Base-by-base conservation (phyloP, 495 filamentous ascomycete species). In the Bathelium albidoporum region DNA sequence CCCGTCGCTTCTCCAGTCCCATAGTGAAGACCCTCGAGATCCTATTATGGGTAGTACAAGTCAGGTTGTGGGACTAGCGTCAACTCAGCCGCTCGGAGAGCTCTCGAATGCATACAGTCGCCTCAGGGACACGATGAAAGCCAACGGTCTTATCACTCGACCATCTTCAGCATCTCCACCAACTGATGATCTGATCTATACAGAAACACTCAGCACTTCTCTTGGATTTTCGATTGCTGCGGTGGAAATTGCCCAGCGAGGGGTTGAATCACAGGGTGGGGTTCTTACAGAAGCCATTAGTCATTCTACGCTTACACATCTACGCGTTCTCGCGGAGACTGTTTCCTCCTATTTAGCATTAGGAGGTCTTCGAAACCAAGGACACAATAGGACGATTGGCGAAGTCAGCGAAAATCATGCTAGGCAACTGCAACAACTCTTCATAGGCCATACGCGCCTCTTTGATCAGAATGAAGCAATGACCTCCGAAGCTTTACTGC, bases 321-420 rank as follows among this genome's bases (percentile, higher is more conserved):
- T 98, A n/a, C 89, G 91, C 62, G 86, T 99, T 24, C 77, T 96
- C 59, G 86, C 90, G 1, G 95, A 97, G 75, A 96, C 91, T 12
- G 86, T 90, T 12, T 82, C 87, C 18, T 90, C 92, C 1, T 97
- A 91, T 72, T 84, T 90, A 49, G 83, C 89, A 7, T 80, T 96
- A 64, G 90, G 90, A 1, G 85, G 84, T 16, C 75, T 90, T 31
- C 79, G 83, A 34, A 79, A 81, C 28, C 71, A 72, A 1, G 83
- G 83, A 0, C 73, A 80, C 0, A 88, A 87, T 71, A 82, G 73
- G 45, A 82, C 87, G 20, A 79, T 83, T 34, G 75, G 76, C 29
- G 90, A 95, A 69, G 89, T 89, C 70, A 79, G 83, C 34, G 77
- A 83, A 24, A 85, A 86, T 67, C 85, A 88, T 65, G 81, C 86